Evolutionary conservation across 306 rosid genomes (phyloP), one percentile per base, ranked within the genome.

Genomic region (Betula pendula): DNA sequence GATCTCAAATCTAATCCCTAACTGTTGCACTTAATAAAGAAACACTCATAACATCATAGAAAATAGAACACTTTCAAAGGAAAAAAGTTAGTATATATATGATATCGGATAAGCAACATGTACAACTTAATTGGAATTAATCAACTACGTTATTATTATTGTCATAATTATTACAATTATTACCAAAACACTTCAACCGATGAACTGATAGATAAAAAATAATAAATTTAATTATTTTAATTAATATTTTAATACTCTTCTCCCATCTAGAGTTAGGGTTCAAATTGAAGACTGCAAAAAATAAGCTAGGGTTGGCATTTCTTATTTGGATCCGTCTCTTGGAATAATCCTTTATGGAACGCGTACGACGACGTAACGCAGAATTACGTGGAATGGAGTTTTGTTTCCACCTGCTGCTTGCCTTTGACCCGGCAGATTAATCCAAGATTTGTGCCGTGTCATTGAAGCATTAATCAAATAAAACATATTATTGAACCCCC

Each of bases 361-460:
- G 5, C 40, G 40, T 35, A 38, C 8, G 42, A 38, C 42, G 42
- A 38, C 42, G 42, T 38, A 38, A 38, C 5, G 42, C 42, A 38
- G 5, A 38, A 38, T 38, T 38, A 38, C 42, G 42, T 38, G 42
- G 42, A 38, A 38, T 38, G 42, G 42, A 38, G 42, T 38, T 38
- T 38, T 77, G 84, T 52, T 72, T 52, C 45, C 72, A 73, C 68
- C 80, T 68, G 72, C 80, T 72, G 72, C 80, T 71, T 71, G n/a
- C 40, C 52, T 77, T 84, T 77, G 87, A 84, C 84, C 74, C 43
- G n/a, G n/a, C n/a, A n/a, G 17, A 59, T 68, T 29, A 38, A 73
- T 49, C 73, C 31, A 69, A 47, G 71, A 38, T 5, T 38, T 68
- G 67, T 50, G 71, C 70, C 59, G 77, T 76, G 77, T 75, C 78